Evolutionary conservation across 345 rosid species (phyloP).

Genomic region (Sapria himalayana): DNA sequence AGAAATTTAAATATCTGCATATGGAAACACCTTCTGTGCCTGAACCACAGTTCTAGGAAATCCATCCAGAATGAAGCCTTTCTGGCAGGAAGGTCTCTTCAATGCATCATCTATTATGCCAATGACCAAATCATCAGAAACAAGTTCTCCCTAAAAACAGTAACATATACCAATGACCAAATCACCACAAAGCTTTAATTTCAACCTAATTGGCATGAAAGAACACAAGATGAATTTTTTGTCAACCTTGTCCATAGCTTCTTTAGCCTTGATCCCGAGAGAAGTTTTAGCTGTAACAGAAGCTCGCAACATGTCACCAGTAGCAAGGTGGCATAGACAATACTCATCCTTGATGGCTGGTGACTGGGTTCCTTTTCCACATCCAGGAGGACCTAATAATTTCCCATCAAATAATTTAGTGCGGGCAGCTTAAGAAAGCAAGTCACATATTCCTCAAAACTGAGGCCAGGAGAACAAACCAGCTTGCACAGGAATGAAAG

Average conservation of each 20-base stretch:
- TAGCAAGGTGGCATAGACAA: conserved; percentile 94
- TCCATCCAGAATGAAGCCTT: conserved; percentile 93
- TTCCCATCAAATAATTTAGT: too few species aligned
- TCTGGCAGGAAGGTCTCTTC: conserved; percentile 74
- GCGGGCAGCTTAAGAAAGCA: too few species aligned
- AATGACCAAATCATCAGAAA: conserved; percentile 84
- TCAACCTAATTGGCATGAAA: too few species aligned
- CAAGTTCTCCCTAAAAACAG: conserved; percentile 62
- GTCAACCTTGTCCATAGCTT: conserved; percentile 85
- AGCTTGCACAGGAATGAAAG: too few species aligned
- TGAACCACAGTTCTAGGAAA: conserved; percentile 83
- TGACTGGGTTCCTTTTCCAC: conserved; percentile 95
- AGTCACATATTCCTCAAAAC: too few species aligned
- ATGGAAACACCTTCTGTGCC: conserved; percentile 50
- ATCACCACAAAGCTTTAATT: too few species aligned
- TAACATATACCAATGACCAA: not conserved
- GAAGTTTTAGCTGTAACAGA: conserved; percentile 89
- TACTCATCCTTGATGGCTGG: conserved; percentile 81
- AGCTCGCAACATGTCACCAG: conserved; percentile 97
- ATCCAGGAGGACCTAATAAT: conserved; percentile 86
- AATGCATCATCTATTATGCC: conserved; percentile 92
- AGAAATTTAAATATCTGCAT: not conserved
- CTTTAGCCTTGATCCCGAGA: conserved; percentile 88
- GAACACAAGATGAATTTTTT: not conserved
- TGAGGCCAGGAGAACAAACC: too few species aligned